Conservation (phyloP, 78 protist species). For the Ministeria vibrans region DNA sequence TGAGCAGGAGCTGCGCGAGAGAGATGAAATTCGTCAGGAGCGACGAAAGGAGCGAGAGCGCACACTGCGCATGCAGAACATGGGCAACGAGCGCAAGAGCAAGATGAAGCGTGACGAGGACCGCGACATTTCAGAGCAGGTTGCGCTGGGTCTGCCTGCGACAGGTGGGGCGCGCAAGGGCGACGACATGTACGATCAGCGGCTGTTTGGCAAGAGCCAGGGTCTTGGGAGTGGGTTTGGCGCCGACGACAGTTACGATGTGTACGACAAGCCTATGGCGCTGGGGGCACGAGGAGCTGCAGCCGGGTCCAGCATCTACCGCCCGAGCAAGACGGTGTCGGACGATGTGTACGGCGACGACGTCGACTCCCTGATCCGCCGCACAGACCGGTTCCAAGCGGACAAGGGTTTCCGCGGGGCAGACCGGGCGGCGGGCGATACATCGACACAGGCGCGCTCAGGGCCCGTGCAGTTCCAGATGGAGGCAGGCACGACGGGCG, state of each 20-base stretch:
- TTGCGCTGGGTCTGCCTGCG: constrained; percentile 79
- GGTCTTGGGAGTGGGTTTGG: constrained; percentile 15
- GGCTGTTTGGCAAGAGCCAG: constrained; percentile 74
- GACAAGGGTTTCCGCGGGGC: constrained; percentile 15
- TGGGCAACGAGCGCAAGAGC: constrained; percentile 41
- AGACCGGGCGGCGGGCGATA: constrained; percentile 16
- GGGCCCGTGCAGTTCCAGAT: constrained; percentile 34
- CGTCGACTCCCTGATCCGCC: neutral
- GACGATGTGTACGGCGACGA: neutral
- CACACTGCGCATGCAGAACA: constrained; percentile 43
- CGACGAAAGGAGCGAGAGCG: constrained; percentile 28
- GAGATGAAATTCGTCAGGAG: constrained; percentile 35
- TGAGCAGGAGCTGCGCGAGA: neutral
- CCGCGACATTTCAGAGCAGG: constrained; percentile 82
- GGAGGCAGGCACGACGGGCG: no score
- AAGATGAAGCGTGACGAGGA: constrained; percentile 58
- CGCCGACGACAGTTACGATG: constrained; percentile 1
- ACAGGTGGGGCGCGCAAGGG: constrained; percentile 12
- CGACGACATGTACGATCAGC: constrained; percentile 77
- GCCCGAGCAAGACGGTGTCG: neutral
- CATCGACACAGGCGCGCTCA: constrained; percentile 42
- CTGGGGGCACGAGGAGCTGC: neutral
- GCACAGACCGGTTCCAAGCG: neutral
- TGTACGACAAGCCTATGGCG: constrained; percentile 11
- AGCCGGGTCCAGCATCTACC: no score